A percentile compares a stretch with the other conserved stretches of the same genome.
Evolutionary conservation across 805 yeast genomes (phyloP).

Genomic region (Ogataea philodendri): DNA sequence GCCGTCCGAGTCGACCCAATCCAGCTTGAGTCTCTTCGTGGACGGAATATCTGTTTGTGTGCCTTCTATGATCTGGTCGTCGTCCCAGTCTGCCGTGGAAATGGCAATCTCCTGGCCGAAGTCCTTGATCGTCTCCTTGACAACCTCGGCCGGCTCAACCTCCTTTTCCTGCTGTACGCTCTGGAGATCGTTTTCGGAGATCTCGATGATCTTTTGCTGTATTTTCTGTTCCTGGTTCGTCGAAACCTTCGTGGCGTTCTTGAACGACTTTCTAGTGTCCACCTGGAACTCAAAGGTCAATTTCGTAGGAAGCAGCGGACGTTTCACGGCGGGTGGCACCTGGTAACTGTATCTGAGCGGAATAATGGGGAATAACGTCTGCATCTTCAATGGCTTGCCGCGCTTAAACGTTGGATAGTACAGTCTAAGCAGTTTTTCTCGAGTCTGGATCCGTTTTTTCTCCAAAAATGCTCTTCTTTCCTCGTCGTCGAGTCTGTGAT

Average conservation of each 20-base stretch:
- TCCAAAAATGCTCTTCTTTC: slow-evolving; percentile 22
- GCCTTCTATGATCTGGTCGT: slow-evolving; percentile 57
- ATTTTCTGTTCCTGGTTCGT: slow-evolving; percentile 11
- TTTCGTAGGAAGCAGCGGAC: slow-evolving; percentile 58
- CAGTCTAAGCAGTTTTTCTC: slow-evolving; percentile 37
- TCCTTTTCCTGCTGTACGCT: slow-evolving; percentile 22
- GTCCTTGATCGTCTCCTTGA: slow-evolving; percentile 33
- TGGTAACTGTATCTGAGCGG: slow-evolving; percentile 55
- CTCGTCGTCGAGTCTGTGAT: slow-evolving; percentile 16
- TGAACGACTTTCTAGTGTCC: slow-evolving; percentile 58
- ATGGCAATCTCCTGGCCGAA: slow-evolving; percentile 56
- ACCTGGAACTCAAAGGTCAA: slow-evolving; percentile 57
- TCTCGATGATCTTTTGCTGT: slow-evolving; percentile 26
- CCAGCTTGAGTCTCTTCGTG: slow-evolving; percentile 29
- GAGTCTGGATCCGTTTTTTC: slow-evolving; percentile 30
- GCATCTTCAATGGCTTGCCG: slow-evolving; percentile 59
- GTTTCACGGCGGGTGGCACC: slow-evolving; percentile 42
- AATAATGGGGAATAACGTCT: slow-evolving; percentile 57
- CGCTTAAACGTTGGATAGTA: slow-evolving; percentile 64
- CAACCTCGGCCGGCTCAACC: slow-evolving; percentile 15
- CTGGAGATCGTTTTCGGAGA: slow-evolving; percentile 30
- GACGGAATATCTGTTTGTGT: slow-evolving; percentile 29
- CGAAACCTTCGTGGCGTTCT: slow-evolving; percentile 25
- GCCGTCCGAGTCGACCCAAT: slow-evolving; percentile 41
- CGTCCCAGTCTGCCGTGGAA: slow-evolving; percentile 80